Percentiles rank a stretch among this genome's conserved stretches.
Conservation (phyloP, 2,329 filamentous ascomycete species). For the Colletotrichum viniferum region DNA sequence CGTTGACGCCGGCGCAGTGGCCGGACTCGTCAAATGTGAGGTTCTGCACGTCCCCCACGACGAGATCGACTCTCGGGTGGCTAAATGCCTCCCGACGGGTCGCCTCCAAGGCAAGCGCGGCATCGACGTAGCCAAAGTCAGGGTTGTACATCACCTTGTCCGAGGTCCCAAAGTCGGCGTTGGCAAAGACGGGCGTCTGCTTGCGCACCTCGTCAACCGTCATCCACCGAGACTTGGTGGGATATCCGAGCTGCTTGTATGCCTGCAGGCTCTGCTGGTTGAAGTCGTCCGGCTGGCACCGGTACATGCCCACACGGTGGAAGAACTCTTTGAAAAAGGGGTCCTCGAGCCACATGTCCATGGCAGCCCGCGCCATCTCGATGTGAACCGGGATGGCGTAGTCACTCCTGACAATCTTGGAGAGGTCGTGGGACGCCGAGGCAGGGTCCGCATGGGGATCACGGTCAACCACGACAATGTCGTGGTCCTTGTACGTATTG, state of each 20-base stretch:
- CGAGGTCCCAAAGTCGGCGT: constrained; percentile 59
- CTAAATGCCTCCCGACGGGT: constrained; percentile 57
- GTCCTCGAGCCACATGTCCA: constrained; percentile 43
- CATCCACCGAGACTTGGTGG: constrained; percentile 44
- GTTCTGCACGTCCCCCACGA: constrained; percentile 51
- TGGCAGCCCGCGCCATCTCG: constrained; percentile 42
- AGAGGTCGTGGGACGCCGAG: constrained; percentile 51
- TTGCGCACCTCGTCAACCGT: constrained; percentile 55
- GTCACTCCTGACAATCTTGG: constrained; percentile 49
- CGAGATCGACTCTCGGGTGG: constrained; percentile 57
- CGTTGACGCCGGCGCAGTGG: constrained; percentile 58
- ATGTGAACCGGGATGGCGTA: constrained; percentile 44
- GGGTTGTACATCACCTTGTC: constrained; percentile 62
- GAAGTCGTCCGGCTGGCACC: constrained; percentile 44
- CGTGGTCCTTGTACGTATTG: constrained; percentile 23
- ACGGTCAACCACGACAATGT: constrained; percentile 41
- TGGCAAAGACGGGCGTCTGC: constrained; percentile 60
- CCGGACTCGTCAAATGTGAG: constrained; percentile 52
- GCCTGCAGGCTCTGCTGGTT: constrained; percentile 47
- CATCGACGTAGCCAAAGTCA: constrained; percentile 63
- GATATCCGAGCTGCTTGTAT: constrained; percentile 39
- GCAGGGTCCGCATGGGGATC: constrained; percentile 39
- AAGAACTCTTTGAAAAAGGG: constrained; percentile 58
- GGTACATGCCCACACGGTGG: constrained; percentile 61
- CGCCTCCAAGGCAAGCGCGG: constrained; percentile 59